A percentile compares a stretch with the other conserved stretches of the same genome.
Evolutionary conservation across 2,329 filamentous ascomycete genomes (phyloP).

Genomic region (Dactylellina leptospora): DNA sequence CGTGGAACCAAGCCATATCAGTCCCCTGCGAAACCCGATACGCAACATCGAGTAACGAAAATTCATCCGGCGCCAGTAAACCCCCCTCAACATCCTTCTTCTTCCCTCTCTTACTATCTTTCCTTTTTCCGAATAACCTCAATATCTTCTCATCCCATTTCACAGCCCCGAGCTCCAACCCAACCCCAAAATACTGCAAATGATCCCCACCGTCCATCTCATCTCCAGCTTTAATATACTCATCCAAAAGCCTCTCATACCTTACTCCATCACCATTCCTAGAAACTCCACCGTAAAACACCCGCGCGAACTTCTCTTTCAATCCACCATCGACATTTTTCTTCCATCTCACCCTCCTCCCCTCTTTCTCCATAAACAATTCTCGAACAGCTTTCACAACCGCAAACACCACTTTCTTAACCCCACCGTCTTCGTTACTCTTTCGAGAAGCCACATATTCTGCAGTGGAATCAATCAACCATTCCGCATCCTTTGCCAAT

Average conservation of each 20-base stretch:
- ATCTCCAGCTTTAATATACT: background rate
- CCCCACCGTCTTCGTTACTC: too few species aligned
- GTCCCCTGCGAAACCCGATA: conserved; percentile 32
- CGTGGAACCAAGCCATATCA: conserved; percentile 37
- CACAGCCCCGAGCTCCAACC: conserved; percentile 38
- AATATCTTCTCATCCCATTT: conserved; percentile 30
- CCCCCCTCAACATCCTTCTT: too few species aligned
- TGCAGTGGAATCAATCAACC: too few species aligned
- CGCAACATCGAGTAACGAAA: conserved; percentile 30
- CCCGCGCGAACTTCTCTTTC: conserved; percentile 11
- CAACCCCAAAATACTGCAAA: conserved; percentile 27
- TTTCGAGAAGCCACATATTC: too few species aligned
- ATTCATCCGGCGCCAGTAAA: background rate
- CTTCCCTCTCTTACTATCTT: too few species aligned
- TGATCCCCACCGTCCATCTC: background rate
- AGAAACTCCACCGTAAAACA: conserved; percentile 7
- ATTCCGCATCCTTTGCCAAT: background rate
- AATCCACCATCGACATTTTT: background rate
- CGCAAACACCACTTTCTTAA: background rate
- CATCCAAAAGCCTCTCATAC: background rate
- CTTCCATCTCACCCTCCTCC: conserved; percentile 28
- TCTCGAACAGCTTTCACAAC: conserved; percentile 4
- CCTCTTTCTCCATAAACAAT: too few species aligned
- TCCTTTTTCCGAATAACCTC: background rate
- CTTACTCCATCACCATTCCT: background rate